These are phyloP conservation scores for Scutellaria baicalensis DNA, from an alignment of 257 asterid genomes.

Conservation along the genomic window DNA sequence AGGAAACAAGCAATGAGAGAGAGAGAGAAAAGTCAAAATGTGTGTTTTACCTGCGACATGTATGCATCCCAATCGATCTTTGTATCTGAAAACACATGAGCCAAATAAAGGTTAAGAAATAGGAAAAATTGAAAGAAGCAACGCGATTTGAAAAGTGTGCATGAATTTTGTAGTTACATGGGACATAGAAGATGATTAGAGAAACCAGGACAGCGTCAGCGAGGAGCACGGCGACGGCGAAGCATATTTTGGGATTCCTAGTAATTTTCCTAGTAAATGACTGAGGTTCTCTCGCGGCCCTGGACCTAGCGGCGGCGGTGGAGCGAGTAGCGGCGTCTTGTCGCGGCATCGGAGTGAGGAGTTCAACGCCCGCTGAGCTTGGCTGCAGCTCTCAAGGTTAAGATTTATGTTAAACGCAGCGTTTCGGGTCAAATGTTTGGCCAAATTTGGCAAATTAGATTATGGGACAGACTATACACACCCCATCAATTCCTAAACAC, in stretches of 20 bases:
- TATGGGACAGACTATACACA: too few species aligned
- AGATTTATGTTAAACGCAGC: constrained; percentile 19
- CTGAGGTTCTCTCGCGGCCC: constrained; percentile 7
- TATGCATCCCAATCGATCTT: constrained; percentile 99
- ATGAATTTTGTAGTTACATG: constrained; percentile 45
- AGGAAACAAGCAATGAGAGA: neutral
- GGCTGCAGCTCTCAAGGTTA: constrained; percentile 1
- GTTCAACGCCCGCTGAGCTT: constrained; percentile 13
- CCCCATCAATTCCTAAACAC: too few species aligned
- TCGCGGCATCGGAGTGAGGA: constrained; percentile 30
- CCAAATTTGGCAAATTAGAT: neutral
- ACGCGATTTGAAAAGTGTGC: neutral
- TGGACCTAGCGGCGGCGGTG: constrained; percentile 20
- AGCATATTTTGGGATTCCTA: constrained; percentile 29
- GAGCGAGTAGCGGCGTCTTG: constrained; percentile 36
- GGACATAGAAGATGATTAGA: constrained; percentile 68
- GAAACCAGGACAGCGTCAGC: constrained; percentile 65
- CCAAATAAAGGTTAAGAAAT: neutral
- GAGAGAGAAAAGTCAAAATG: neutral
- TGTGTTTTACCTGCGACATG: constrained; percentile 77
- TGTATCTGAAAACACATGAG: constrained; percentile 54
- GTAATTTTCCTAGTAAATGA: constrained; percentile 13
- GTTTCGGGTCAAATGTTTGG: constrained; percentile 8
- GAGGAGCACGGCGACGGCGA: constrained; percentile 47
- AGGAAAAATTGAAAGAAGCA: neutral